Percentiles rank a stretch among this genome's conserved stretches.
phyloP scores from a whole-genome alignment of 1,284 basidiomycete species.

The Anthracocystis setariae region DNA sequence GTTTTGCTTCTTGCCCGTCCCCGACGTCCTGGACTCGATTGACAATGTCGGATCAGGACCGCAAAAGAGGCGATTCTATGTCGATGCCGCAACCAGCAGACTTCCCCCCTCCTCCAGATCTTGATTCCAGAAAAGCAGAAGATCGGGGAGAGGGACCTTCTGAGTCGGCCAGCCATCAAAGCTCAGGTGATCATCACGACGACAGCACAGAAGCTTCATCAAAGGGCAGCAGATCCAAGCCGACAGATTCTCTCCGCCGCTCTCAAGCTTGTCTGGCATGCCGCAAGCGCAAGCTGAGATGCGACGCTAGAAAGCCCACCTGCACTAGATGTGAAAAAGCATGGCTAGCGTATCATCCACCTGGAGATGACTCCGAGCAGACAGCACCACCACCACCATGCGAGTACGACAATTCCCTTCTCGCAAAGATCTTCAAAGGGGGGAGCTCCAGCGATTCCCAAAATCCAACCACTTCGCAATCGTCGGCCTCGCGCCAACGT shows the following conservation, averaged over 20 bases:
- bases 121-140: not conserved
- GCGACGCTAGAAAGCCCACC: conserved; percentile 39
- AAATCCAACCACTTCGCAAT: not conserved
- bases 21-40: not conserved
- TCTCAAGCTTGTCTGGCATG: conserved; percentile 41
- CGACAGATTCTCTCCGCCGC: conserved; percentile 27
- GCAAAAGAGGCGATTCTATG: not conserved
- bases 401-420: conserved; percentile 36
- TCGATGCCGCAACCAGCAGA: not conserved
- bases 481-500: not conserved
- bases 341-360: conserved; percentile 27
- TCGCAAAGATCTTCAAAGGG: conserved; percentile 32
- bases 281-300: conserved; percentile 38
- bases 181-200: conserved; percentile 6
- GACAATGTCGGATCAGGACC: conserved; percentile 14
- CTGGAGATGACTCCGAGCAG: not conserved
- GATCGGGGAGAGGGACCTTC: not conserved
- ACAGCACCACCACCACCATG: conserved; percentile 18
- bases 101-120: not conserved
- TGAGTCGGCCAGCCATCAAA: not conserved
- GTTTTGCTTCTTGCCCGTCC: not conserved
- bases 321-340: conserved; percentile 40
- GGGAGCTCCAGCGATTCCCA: conserved; percentile 7
- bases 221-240: conserved; percentile 7
- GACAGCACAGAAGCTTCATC: not conserved